Percentiles rank a stretch among this genome's conserved stretches.
Conservation (phyloP, 2,329 filamentous ascomycete genomes). For the Ascochyta lentis region DNA sequence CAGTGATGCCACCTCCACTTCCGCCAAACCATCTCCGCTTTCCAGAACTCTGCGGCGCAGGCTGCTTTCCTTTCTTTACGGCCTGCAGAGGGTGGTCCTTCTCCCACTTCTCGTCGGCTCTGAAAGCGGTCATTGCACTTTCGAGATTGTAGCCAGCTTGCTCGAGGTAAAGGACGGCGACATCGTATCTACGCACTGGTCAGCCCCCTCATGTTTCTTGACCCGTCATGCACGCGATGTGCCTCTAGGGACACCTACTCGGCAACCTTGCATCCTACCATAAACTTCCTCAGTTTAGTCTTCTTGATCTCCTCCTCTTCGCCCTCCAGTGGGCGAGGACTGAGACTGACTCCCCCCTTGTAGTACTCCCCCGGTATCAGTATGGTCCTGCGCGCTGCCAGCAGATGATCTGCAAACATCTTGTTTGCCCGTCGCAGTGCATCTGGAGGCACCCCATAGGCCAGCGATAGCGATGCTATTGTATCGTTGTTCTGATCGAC, state of each 20-base stretch:
- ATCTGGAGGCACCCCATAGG: conserved; percentile 71
- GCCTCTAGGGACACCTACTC: conserved; percentile 63
- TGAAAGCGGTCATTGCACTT: conserved; percentile 67
- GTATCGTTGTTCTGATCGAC: conserved; percentile 73
- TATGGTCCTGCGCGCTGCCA: conserved; percentile 72
- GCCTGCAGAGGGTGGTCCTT: conserved; percentile 66
- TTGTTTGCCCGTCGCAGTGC: conserved; percentile 72
- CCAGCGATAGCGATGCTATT: conserved; percentile 71
- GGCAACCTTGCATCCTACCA: conserved; percentile 77
- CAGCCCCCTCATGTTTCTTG: not conserved
- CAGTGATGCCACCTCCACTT: conserved; percentile 45
- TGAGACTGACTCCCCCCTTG: conserved; percentile 70
- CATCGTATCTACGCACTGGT: conserved; percentile 61
- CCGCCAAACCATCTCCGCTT: conserved; percentile 46
- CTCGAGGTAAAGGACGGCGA: conserved; percentile 77
- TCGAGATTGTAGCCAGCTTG: conserved; percentile 72
- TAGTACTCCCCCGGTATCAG: conserved; percentile 75
- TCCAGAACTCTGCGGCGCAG: conserved; percentile 31
- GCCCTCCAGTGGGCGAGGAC: conserved; percentile 73
- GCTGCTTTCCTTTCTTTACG: conserved; percentile 54
- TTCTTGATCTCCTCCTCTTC: conserved; percentile 77
- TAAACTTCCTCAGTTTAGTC: conserved; percentile 74
- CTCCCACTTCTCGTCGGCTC: conserved; percentile 79
- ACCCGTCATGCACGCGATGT: not conserved
- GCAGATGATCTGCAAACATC: conserved; percentile 73